Evolutionary conservation across 768 basidiomycete species (phyloP).

Genomic region (Mycena polygramma): DNA sequence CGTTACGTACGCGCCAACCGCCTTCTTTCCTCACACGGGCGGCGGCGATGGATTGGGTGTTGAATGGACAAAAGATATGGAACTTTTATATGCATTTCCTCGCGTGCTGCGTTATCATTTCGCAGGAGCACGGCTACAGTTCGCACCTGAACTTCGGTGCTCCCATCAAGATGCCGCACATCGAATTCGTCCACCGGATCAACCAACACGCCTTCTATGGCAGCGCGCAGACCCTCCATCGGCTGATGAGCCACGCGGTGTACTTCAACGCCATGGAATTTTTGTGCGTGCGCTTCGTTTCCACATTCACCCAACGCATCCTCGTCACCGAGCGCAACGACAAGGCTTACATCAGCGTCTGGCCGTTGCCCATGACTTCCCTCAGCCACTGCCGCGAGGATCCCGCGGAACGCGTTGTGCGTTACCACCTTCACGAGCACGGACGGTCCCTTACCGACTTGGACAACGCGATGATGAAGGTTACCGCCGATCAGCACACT

Average conservation of each 20-base stretch:
- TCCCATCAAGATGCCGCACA: not conserved
- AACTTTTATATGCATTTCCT: not conserved
- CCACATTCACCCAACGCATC: too few relatives aligned
- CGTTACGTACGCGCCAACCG: not conserved
- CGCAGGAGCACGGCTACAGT: not conserved
- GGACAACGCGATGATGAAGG: too few relatives aligned
- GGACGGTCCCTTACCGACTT: too few relatives aligned
- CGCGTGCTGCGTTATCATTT: too few relatives aligned
- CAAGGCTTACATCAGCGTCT: too few relatives aligned
- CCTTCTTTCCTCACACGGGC: not conserved
- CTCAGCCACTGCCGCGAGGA: too few relatives aligned
- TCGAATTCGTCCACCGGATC: slow-evolving; percentile 2
- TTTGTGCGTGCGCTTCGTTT: too few relatives aligned
- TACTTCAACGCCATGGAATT: slow-evolving; percentile 8
- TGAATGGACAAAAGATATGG: not conserved
- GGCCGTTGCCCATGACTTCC: too few relatives aligned
- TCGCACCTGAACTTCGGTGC: not conserved
- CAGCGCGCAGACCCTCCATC: not conserved
- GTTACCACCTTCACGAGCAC: too few relatives aligned
- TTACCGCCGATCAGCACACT: too few relatives aligned
- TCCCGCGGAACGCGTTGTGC: too few relatives aligned
- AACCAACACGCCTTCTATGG: not conserved
- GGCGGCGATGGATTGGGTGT: not conserved
- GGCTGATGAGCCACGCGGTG: not conserved
- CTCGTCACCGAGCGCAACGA: too few relatives aligned